Evolutionary conservation across 441 rosid genomes (phyloP), one percentile per base, ranked within the genome.

Genomic region (Geranium incanum): DNA sequence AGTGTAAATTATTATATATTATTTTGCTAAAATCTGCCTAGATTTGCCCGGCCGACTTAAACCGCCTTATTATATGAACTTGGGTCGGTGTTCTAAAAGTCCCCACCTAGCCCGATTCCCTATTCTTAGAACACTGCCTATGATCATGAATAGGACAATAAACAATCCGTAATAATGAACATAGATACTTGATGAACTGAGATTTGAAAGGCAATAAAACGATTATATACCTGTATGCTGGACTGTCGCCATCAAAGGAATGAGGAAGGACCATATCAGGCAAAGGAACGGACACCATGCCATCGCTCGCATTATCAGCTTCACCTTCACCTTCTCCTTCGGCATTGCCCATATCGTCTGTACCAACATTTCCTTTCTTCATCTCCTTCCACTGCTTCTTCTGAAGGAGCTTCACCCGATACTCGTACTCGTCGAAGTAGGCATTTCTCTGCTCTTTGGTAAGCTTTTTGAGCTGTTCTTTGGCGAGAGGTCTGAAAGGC

Each of bases 181-280:
- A 23, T 23, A 23, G 33, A 23, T 23, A 23, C 33, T 23, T 52
- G 19, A 15, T 4, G 5, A 52, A 52, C 15, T 50, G 0, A 52
- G 50, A 43, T 43, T 43, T 7, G 50, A 12, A 43, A 43, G 50
- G 12, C 11, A 43, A 43, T 43, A 12, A 12, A 12, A 43, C 12
- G 9, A 13, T 52, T 2, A 52, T 13, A n/a, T 72, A 76, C 79
- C 79, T 76, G 73, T 76, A 69, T 36, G 92, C 90, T 59, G 96
- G 90, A 82, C 82, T 92, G 77, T 89, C 93, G 69, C 87, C 76
- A 69, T 88, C 97, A 59, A 92, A 92, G 5, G 96, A 83, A 39
- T 86, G 93, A 57, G 97, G 95, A 55, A 88, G 83, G 69, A 78
- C 88, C 89, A 88, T 86, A 66, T 92, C 96, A 36, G 93, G 96